Evolutionary conservation across 208 protist species (phyloP).

Genomic region (Crithidia sp.): DNA sequence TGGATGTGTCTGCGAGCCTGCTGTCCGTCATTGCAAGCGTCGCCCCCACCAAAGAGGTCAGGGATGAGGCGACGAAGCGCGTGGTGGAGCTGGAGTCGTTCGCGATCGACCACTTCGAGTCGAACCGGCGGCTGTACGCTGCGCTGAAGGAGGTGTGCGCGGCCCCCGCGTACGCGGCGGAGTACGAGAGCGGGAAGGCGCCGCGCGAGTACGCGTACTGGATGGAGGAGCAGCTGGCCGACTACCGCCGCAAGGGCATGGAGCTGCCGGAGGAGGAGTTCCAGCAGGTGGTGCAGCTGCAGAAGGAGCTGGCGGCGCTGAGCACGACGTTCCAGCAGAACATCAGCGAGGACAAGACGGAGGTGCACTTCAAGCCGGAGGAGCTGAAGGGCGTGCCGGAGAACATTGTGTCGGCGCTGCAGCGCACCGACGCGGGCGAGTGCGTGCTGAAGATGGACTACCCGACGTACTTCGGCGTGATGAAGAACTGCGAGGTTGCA

Average conservation of each 20-base stretch:
- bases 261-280: constrained; percentile 70
- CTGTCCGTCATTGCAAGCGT: constrained; percentile 69
- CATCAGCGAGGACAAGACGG: constrained; percentile 79
- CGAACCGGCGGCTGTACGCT: constrained; percentile 68
- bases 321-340: constrained; percentile 78
- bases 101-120: constrained; percentile 71
- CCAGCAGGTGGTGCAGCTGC: constrained; percentile 58
- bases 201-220: constrained; percentile 72
- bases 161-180: constrained; percentile 34
- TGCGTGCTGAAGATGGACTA: constrained; percentile 85
- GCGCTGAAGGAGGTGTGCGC: constrained; percentile 53
- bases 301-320: constrained; percentile 72
- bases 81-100: constrained; percentile 73
- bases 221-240: constrained; percentile 63
- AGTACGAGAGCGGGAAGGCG: constrained; percentile 42
- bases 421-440: constrained; percentile 36
- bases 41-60: constrained; percentile 52
- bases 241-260: constrained; percentile 73
- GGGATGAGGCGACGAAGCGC: constrained; percentile 63
- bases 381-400: constrained; percentile 75
- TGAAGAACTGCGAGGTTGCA: constrained; percentile 85
- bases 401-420: constrained; percentile 44
- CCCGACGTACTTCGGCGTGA: constrained; percentile 86
- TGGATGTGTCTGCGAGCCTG: constrained; percentile 64
- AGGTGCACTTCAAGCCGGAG: constrained; percentile 53